Evolutionary conservation across 1,139 yeast species (phyloP).

Genomic region (Kurtzmaniella quercitrusa): DNA sequence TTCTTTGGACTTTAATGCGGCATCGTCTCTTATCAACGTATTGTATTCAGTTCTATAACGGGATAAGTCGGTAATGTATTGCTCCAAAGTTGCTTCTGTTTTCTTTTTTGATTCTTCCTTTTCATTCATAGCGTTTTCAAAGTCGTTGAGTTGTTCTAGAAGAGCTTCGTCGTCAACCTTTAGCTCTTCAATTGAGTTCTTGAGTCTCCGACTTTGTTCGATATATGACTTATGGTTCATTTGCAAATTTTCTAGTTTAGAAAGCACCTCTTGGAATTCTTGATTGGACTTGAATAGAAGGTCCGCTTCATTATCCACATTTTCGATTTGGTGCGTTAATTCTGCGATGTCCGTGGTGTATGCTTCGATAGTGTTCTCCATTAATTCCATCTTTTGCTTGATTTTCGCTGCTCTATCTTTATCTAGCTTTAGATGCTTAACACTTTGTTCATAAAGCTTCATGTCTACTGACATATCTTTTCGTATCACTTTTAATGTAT

Average conservation of each 20-base stretch:
- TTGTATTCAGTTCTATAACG: slow-evolving; percentile 32
- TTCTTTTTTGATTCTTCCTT: slow-evolving; percentile 26
- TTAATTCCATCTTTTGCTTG: slow-evolving; percentile 40
- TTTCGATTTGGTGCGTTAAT: slow-evolving; percentile 47
- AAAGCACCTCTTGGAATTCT: slow-evolving; percentile 70
- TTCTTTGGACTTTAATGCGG: slow-evolving; percentile 54
- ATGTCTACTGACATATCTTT: slow-evolving; percentile 77
- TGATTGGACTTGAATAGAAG: slow-evolving; percentile 72
- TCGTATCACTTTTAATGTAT: slow-evolving; percentile 66
- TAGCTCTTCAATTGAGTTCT: slow-evolving; percentile 41
- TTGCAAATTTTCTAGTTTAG: slow-evolving; percentile 56
- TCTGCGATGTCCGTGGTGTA: slow-evolving; percentile 48
- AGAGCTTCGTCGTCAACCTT: slow-evolving; percentile 51
- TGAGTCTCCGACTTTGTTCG: slow-evolving; percentile 49
- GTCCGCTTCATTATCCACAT: slow-evolving; percentile 57
- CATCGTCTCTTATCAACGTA: slow-evolving; percentile 47
- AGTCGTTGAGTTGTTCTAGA: slow-evolving; percentile 47
- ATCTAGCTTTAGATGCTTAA: slow-evolving; percentile 70
- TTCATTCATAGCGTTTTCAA: slow-evolving; percentile 41
- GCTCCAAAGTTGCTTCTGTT: slow-evolving; percentile 16
- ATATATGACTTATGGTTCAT: slow-evolving; percentile 41
- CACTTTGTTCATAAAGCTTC: slow-evolving; percentile 71
- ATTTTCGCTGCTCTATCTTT: slow-evolving; percentile 67
- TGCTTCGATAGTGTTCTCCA: slow-evolving; percentile 40
- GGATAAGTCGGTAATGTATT: slow-evolving; percentile 14